Evolutionary conservation across 345 rosid species (phyloP).

Genomic region (Odontarrhena argentea): DNA sequence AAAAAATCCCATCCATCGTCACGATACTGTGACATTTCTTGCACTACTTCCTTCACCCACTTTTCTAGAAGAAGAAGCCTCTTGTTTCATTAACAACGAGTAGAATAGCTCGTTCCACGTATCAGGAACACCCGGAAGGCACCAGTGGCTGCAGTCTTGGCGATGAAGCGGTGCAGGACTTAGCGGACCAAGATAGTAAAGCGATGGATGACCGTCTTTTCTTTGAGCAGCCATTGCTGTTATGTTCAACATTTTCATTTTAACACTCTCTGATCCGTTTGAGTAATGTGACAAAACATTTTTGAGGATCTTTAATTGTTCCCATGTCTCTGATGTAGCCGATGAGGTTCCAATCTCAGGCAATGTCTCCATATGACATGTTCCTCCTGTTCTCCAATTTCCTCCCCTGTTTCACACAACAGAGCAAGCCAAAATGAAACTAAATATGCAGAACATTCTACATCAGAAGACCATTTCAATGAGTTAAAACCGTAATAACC

Average conservation of each 20-base stretch:
- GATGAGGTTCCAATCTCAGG: constrained; percentile 54
- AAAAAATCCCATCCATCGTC: constrained; percentile 27
- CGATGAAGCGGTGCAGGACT: constrained; percentile 60
- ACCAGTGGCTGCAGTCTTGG: constrained; percentile 95
- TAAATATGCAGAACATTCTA: not conserved
- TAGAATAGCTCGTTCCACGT: constrained; percentile 43
- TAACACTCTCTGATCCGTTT: constrained; percentile 40
- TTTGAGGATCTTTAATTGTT: constrained; percentile 40
- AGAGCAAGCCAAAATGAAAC: not conserved
- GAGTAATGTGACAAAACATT: constrained; percentile 44
- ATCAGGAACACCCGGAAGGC: constrained; percentile 72
- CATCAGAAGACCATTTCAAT: not conserved
- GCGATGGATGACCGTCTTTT: constrained; percentile 75
- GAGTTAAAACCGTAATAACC: constrained; percentile 44
- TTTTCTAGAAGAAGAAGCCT: constrained; percentile 25
- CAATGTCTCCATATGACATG: constrained; percentile 63
- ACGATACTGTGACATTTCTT: constrained; percentile 33
- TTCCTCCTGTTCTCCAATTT: constrained; percentile 47
- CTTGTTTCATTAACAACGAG: constrained; percentile 40
- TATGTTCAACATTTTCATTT: constrained; percentile 57
- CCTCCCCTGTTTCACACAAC: constrained; percentile 58
- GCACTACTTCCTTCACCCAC: constrained; percentile 22
- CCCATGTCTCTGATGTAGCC: constrained; percentile 43
- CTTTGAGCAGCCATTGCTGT: constrained; percentile 63
- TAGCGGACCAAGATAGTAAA: constrained; percentile 56